phyloP scores from a whole-genome alignment of 306 rosid genomes.

The Bauhinia variegata region DNA sequence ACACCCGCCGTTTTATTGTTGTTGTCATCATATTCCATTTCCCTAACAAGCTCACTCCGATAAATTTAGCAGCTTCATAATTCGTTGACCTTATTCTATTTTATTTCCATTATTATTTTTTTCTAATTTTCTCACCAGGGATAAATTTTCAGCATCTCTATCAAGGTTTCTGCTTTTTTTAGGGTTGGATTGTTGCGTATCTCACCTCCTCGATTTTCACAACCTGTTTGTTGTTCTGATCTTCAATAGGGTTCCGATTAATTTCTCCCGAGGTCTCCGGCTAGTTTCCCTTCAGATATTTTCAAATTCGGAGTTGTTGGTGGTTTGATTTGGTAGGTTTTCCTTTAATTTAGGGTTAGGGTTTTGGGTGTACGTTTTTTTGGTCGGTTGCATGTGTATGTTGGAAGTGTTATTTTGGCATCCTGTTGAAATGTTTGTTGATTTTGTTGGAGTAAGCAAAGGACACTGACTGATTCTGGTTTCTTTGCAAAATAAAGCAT shows the following conservation, averaged over 20 bases:
- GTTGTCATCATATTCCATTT: neutral
- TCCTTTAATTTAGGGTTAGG: slow-evolving; percentile 51
- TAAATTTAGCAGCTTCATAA: slow-evolving; percentile 9
- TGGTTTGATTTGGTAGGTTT: slow-evolving; percentile 47
- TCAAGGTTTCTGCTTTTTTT: slow-evolving; percentile 53
- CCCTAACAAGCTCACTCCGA: slow-evolving; percentile 7
- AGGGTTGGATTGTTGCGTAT: slow-evolving; percentile 71
- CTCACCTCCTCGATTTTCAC: slow-evolving; percentile 68
- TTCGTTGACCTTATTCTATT: slow-evolving; percentile 24
- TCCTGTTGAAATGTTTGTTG: slow-evolving; percentile 25
- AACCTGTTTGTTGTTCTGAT: slow-evolving; percentile 40
- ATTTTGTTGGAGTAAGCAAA: slow-evolving; percentile 19
- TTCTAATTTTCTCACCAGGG: slow-evolving; percentile 14
- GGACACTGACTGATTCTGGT: slow-evolving; percentile 30
- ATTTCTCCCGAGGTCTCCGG: neutral
- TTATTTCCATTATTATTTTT: neutral
- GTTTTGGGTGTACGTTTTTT: slow-evolving; percentile 49
- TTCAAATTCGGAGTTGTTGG: slow-evolving; percentile 41
- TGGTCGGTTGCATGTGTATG: slow-evolving; percentile 40
- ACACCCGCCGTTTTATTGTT: slow-evolving; percentile 8
- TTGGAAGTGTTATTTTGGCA: slow-evolving; percentile 35
- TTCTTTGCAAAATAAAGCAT: slow-evolving; percentile 19
- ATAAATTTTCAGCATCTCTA: slow-evolving; percentile 49
- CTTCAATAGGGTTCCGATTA: slow-evolving; percentile 59
- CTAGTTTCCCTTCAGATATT: slow-evolving; percentile 29